Conservation (phyloP, 2,329 filamentous ascomycete genomes). For the Colletotrichum sp. region DNA sequence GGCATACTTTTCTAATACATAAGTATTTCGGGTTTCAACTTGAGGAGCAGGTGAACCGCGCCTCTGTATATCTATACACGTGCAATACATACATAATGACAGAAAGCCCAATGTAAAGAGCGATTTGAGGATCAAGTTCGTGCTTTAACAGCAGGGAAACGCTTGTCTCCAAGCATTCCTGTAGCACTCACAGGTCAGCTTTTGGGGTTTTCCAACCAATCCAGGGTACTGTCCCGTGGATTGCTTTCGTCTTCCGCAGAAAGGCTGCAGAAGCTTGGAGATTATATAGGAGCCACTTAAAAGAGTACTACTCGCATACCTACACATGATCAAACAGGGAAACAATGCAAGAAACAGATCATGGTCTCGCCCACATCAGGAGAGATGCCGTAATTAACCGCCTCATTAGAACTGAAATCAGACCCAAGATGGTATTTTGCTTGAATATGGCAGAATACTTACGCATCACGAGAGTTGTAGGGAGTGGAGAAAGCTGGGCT, state of each 20-base stretch:
- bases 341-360: not conserved
- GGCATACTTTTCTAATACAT: not conserved
- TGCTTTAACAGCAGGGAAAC: rapidly evolving
- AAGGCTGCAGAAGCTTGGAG: not conserved
- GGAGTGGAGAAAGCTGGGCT: not conserved
- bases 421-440: rapidly evolving
- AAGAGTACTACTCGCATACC: not conserved
- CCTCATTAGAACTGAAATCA: not conserved
- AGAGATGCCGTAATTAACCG: not conserved
- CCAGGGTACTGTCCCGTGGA: not conserved
- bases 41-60: not conserved
- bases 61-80: not conserved
- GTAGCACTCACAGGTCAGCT: not conserved
- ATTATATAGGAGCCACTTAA: not conserved
- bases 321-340: not conserved
- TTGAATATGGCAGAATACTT: not conserved
- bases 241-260: not conserved
- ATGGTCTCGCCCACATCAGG: not conserved
- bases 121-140: rapidly evolving
- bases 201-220: not conserved
- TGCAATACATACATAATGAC: not conserved
- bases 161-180: not conserved
- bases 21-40: rapidly evolving
- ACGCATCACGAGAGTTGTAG: not conserved
- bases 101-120: rapidly evolving